These are phyloP conservation scores for Rhizodiscina lignyota DNA, from an alignment of 495 filamentous ascomycete genomes.

Conservation along the genomic window DNA sequence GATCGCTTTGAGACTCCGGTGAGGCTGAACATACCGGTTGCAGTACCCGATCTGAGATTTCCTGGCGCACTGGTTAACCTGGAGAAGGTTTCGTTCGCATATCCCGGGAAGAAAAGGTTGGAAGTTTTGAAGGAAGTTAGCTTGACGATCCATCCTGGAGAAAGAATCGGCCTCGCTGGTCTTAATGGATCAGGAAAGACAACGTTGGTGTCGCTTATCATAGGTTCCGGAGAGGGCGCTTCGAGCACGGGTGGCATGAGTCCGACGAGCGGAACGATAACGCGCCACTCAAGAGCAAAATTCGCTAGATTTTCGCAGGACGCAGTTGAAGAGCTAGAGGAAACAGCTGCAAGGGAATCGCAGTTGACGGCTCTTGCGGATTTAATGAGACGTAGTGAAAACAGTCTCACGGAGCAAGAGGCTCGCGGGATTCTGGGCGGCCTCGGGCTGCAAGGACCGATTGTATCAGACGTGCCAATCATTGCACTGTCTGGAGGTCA, in stretches of 20 bases:
- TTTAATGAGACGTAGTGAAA: slow-evolving; percentile 30
- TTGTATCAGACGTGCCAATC: slow-evolving; percentile 54
- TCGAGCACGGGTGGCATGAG: slow-evolving; percentile 14
- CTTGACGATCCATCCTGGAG: slow-evolving; percentile 48
- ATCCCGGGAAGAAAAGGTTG: slow-evolving; percentile 21
- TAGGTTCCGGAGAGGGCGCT: slow-evolving; percentile 17
- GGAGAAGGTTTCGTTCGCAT: slow-evolving; percentile 46
- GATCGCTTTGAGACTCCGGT: slow-evolving; percentile 45
- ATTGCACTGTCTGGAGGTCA: slow-evolving; percentile 58
- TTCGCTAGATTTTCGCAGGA: slow-evolving; percentile 67
- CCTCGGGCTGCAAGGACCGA: slow-evolving; percentile 47
- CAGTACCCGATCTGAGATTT: slow-evolving; percentile 51
- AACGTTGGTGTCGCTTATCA: slow-evolving; percentile 45
- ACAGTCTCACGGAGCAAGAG: slow-evolving; percentile 41
- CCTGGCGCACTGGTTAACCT: slow-evolving; percentile 54
- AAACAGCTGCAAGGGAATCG: slow-evolving; percentile 25
- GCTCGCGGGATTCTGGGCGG: slow-evolving; percentile 41
- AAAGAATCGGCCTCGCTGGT: slow-evolving; percentile 56
- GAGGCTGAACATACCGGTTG: slow-evolving; percentile 33
- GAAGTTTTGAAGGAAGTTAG: slow-evolving; percentile 37
- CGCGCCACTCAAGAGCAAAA: slow-evolving; percentile 45
- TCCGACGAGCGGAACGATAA: slow-evolving; percentile 35
- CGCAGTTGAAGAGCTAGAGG: slow-evolving; percentile 49
- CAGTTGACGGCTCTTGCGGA: slow-evolving; percentile 44
- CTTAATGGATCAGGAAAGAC: slow-evolving; percentile 63